Base-by-base conservation (phyloP, 352 stramenopile species). In the Phytophthora hybrid region DNA sequence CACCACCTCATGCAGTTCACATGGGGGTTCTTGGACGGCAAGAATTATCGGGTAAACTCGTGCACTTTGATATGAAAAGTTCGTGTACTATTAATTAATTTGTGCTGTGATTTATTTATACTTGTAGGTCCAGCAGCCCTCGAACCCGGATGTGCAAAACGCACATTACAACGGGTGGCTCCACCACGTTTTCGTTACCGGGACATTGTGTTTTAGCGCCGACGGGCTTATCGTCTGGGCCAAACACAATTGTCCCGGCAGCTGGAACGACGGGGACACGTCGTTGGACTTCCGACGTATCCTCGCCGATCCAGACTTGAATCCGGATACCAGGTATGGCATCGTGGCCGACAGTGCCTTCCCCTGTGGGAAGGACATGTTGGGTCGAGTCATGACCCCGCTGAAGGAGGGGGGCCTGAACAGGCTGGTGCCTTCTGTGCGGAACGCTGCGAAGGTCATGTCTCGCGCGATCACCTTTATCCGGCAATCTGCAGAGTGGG, bases 1-100 rank as follows among this genome's bases (percentile, higher is more conserved):
- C 37, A 74, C 31, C 44, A 53, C 5, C 37, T 74, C 4, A 3
- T 74, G 10, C 54, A 54, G 19, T 63, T 57, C n/a, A 58, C 64
- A 4, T 75, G 59, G 59, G 60, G 68, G 0, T 70, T 66, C 34
- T 14, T 66, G 0, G 34, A 41, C 34, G 34, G 34, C 8, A 44
- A 44, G 34, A 44, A 14, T 5, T 44, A 44, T 14, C 1, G 11
- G 11, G 34, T 44, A 14, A 6, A 4, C 26, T 5, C 26, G 26
- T 29, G n/a, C n/a, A n/a, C n/a, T 29, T 44, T 44, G 4, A 14
- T 1, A n/a, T 44, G 8, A 14, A 44, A 44, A 29, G 5, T 4
- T 29, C 5, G 5, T 29, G 5, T 4, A 4, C 5, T 4, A 29
- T 29, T 29, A 0, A 29, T 4, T 29, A 29, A 29, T 4, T 29